Evolutionary conservation across 768 basidiomycete species (phyloP).

Genomic region (Termitomyces sp.): DNA sequence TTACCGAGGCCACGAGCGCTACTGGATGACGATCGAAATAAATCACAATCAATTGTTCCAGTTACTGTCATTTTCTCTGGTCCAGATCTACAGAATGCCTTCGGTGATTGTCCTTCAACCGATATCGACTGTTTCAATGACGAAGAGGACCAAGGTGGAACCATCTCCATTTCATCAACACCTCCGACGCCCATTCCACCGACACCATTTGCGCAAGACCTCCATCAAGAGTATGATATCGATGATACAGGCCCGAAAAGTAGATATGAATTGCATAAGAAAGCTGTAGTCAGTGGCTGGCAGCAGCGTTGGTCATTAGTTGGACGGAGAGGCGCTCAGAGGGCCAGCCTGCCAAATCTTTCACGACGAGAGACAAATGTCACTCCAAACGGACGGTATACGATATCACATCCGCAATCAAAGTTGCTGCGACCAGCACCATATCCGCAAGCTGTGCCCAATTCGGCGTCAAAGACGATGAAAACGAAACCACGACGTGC

Average conservation of each 20-base stretch:
- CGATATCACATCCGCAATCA: slow-evolving; percentile 14
- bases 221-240: slow-evolving; percentile 20
- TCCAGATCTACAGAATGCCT: slow-evolving; percentile 41
- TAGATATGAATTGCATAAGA: slow-evolving; percentile 25
- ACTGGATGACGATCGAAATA: neutral
- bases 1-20: slow-evolving; percentile 6
- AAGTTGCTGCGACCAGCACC: slow-evolving; percentile 10
- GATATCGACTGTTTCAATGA: slow-evolving; percentile 40
- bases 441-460: slow-evolving; percentile 14
- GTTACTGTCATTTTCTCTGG: slow-evolving; percentile 16
- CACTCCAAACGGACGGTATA: slow-evolving; percentile 36
- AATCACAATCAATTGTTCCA: neutral
- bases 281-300: slow-evolving; percentile 51
- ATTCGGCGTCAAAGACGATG: slow-evolving; percentile 8
- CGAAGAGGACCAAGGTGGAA: slow-evolving; percentile 14
- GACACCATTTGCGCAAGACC: slow-evolving; percentile 21
- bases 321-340: slow-evolving; percentile 29
- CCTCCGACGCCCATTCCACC: slow-evolving; percentile 34
- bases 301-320: slow-evolving; percentile 45
- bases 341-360: slow-evolving; percentile 21
- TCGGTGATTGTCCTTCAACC: slow-evolving; percentile 37
- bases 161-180: slow-evolving; percentile 20
- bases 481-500: slow-evolving; percentile 12
- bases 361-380: slow-evolving; percentile 41
- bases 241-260: slow-evolving; percentile 21